Conservation (phyloP, 768 basidiomycete genomes). For the Cyclocybe cylindracea region DNA sequence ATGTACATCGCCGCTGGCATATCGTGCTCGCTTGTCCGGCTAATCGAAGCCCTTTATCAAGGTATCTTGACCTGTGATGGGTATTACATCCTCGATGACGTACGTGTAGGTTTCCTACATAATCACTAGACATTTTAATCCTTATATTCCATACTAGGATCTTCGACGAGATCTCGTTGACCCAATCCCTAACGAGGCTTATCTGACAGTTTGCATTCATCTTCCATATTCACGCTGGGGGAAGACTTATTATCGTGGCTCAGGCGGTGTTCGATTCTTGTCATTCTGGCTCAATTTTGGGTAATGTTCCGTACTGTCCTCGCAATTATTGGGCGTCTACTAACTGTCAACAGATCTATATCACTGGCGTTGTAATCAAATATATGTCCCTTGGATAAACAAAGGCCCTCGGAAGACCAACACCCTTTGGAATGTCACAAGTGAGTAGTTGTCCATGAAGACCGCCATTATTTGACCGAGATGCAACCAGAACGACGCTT, state of each 20-base stretch:
- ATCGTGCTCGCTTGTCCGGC: not conserved
- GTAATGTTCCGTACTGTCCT: conserved; percentile 15
- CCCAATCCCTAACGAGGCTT: conserved; percentile 34
- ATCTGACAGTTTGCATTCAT: conserved; percentile 32
- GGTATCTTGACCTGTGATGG: conserved; percentile 43
- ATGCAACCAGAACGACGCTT: conserved; percentile 7
- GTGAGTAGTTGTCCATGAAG: conserved; percentile 15
- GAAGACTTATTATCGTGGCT: not conserved
- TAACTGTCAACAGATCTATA: conserved; percentile 34
- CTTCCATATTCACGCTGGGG: not conserved
- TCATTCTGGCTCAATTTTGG: conserved; percentile 42
- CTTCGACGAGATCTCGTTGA: conserved; percentile 36
- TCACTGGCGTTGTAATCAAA: conserved; percentile 44
- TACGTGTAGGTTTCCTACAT: conserved; percentile 12
- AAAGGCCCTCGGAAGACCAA: conserved; percentile 40
- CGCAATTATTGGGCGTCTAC: not conserved
- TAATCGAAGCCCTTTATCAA: conserved; percentile 10
- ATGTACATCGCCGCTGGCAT: conserved; percentile 30
- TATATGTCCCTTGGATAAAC: conserved; percentile 47
- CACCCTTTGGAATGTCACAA: conserved; percentile 30
- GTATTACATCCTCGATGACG: conserved; percentile 38
- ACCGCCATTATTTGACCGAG: not conserved
- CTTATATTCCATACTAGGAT: conserved; percentile 19
- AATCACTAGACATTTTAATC: not conserved
- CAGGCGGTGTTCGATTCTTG: conserved; percentile 39